Percentiles rank a stretch among this genome's conserved stretches.
Conservation (phyloP, 2,329 filamentous ascomycete genomes). For the Aspergillus ochraceus region DNA sequence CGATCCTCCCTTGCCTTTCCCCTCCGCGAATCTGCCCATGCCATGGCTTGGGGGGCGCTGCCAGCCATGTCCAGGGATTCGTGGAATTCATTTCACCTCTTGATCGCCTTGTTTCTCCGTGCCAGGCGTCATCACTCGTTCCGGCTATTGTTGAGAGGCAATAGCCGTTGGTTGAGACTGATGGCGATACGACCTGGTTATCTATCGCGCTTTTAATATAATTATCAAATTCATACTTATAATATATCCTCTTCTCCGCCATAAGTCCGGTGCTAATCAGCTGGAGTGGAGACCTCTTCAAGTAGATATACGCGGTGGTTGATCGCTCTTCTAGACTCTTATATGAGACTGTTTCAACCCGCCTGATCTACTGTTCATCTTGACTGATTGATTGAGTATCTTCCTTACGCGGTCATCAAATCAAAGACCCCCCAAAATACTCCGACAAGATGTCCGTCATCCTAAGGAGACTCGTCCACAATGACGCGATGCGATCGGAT, state of each 20-base stretch:
- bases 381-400: not conserved
- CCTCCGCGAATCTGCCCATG: not conserved
- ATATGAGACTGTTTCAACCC: not conserved
- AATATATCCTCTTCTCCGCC: not conserved
- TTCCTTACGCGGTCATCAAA: not conserved
- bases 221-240: not conserved
- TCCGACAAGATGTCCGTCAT: constrained; percentile 43
- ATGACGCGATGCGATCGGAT: constrained; percentile 70
- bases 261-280: not conserved
- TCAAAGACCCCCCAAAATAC: not conserved
- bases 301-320: not conserved
- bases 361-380: not conserved
- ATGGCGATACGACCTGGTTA: not conserved
- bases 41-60: constrained; percentile 1
- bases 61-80: constrained; percentile 16
- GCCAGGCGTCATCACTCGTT: not conserved
- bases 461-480: constrained; percentile 61
- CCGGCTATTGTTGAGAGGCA: not conserved
- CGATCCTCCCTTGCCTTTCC: constrained; percentile 5
- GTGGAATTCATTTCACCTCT: constrained; percentile 21
- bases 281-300: not conserved
- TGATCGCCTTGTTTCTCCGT: constrained; percentile 16
- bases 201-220: not conserved
- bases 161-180: not conserved
- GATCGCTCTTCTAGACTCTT: not conserved